Percentiles rank a stretch among this genome's conserved stretches.
phyloP scores from a whole-genome alignment of 2,329 filamentous ascomycete species.

The Aspergillus tamarii region DNA sequence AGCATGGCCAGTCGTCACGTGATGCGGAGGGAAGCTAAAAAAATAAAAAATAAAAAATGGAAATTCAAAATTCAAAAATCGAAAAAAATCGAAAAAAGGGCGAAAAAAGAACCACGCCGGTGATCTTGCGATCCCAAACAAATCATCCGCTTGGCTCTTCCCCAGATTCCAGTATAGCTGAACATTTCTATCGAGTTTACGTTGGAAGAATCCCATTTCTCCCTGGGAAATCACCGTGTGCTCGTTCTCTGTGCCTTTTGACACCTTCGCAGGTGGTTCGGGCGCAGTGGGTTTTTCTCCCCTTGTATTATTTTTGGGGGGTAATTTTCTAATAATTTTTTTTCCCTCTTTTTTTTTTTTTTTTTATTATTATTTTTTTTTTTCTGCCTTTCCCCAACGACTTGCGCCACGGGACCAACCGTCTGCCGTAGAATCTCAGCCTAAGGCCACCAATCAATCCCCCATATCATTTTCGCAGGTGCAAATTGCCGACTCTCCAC shows the following conservation, averaged over 20 bases:
- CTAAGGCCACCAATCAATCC: conserved; percentile 1
- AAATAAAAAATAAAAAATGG: conserved; percentile 20
- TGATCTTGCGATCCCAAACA: conserved; percentile 18
- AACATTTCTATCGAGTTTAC: background rate
- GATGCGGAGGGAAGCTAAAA: conserved; percentile 16
- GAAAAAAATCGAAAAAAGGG: conserved; percentile 23
- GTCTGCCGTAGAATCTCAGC: background rate
- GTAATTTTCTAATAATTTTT: background rate
- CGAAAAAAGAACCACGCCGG: conserved; percentile 25
- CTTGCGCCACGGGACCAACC: background rate
- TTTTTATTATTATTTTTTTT: conserved; percentile 11
- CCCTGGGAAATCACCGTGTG: background rate
- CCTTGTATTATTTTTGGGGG: background rate
- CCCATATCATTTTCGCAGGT: background rate
- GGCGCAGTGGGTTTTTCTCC: conserved; percentile 3
- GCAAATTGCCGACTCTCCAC: conserved; percentile 1
- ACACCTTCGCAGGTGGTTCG: background rate
- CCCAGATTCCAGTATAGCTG: conserved; percentile 1
- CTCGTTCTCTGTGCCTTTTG: background rate
- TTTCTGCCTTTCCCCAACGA: background rate
- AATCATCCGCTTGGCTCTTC: conserved; percentile 17
- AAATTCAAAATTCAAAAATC: conserved; percentile 20
- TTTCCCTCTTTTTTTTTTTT: conserved; percentile 4
- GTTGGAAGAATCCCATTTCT: background rate
- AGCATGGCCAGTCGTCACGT: conserved; percentile 21